Base-by-base conservation (phyloP, 495 filamentous ascomycete genomes). In the Penicillium turbatum region DNA sequence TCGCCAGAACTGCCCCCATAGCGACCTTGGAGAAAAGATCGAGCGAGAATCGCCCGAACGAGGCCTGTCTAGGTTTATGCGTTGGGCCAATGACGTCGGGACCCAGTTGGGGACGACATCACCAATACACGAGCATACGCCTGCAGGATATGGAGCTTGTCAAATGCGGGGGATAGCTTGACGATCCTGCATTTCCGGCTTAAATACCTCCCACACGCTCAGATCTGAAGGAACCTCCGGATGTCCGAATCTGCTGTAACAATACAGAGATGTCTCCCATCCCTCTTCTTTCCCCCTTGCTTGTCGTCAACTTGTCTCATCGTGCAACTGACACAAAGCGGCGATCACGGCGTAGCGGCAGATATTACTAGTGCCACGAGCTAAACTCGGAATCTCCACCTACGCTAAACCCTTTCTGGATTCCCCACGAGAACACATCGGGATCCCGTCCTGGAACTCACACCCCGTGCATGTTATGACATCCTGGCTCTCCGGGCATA, bases 351-450 rank as follows among this genome's bases (percentile, higher is more conserved):
- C 9, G 2, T 24, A 24, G 6, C 16, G 44, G 26, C 21, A 29
- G 41, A 30, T 38, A 15, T 26, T n/a, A 7, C 53, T 56, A 63
- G 57, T 51, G 53, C 41, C 48, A 63, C 63, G 57, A 55, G 57
- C 60, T 63, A 61, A 56, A 60, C 30, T 55, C 62, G 54, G 60
- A 59, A 61, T 31, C 54, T 54, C 53, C 54, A 57, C 53, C 48
- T 24, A 21, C 51, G 31, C 63, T 58, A 47, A 24, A 5, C 58
- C 47, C 2, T 27, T 57, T 65, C 37, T 6, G 54, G 60, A 4
- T 6, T 24, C 35, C 27, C 49, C 46, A 65, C 64, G 66, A 69
- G 58, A 65, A 67, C 46, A 26, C 44, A 11, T 64, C 66, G 64
- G 59, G 56, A 57, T 51, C 48, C 31, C 17, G 19, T 34, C 5